These are phyloP conservation scores for Moesziomyces parantarcticus DNA, from an alignment of 1,284 basidiomycete genomes.

Conservation along the genomic window DNA sequence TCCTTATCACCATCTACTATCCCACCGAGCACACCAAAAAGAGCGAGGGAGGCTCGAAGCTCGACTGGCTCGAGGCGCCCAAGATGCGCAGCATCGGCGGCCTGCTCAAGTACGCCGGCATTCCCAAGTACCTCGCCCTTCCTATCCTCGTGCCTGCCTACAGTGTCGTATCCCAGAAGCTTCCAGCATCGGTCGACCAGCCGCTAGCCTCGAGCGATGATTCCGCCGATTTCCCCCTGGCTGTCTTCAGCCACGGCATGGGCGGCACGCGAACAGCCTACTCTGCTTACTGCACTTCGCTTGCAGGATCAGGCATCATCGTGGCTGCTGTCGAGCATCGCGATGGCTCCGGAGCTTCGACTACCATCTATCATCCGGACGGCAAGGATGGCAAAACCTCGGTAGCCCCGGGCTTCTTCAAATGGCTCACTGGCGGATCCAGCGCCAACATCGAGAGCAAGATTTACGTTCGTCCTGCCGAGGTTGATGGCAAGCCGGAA, in stretches of 20 bases:
- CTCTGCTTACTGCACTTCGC: constrained; percentile 47
- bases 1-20: constrained; percentile 62
- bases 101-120: constrained; percentile 58
- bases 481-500: constrained; percentile 40
- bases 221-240: constrained; percentile 36
- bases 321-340: constrained; percentile 62
- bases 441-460: constrained; percentile 26
- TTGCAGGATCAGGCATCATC: constrained; percentile 55
- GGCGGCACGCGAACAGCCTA: constrained; percentile 56
- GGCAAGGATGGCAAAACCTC: constrained; percentile 3
- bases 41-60: background rate
- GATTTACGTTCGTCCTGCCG: constrained; percentile 48
- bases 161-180: constrained; percentile 39
- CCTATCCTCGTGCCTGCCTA: constrained; percentile 52
- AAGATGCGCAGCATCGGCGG: constrained; percentile 48
- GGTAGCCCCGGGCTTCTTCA: constrained; percentile 8
- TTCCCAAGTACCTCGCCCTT: constrained; percentile 52
- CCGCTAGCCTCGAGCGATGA: constrained; percentile 15
- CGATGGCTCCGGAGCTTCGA: constrained; percentile 53
- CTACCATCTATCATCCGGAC: constrained; percentile 33
- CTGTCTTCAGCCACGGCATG: constrained; percentile 60
- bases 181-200: constrained; percentile 27
- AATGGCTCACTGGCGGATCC: constrained; percentile 29
- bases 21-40: constrained; percentile 19
- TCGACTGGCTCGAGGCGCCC: constrained; percentile 48